Base-by-base conservation (phyloP, 192 early-diverging fungal species). In the Umbelopsis vinacea region DNA sequence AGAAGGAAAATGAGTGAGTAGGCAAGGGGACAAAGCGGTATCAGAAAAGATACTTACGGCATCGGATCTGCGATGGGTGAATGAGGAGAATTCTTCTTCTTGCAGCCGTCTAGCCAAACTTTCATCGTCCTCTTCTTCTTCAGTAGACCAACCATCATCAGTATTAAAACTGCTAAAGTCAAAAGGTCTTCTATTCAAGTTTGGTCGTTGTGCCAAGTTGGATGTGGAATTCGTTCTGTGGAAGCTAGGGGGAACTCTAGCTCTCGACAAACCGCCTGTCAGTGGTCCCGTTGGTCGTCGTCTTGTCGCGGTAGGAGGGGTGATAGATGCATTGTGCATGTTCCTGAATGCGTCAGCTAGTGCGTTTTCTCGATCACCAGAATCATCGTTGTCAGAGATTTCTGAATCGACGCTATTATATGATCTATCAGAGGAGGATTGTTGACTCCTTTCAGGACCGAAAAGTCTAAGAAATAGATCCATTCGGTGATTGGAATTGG, bases 281-380 rank as follows among this genome's bases (percentile, higher is more conserved):
- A 37, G 26, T 29, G 57, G 12, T 19, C 26, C 26, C 7, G 15
- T 63, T 12, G 57, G 19, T 63, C 17, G 24, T 12, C 29, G 26
- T 37, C 7, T 14, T n/a, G 6, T 29, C 29, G 29, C 19, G 15
- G 12, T 33, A 37, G 57, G 3, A 63, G 12, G 7, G 23, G n/a
- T 43, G 11, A 7, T 43, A 43, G 48, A 15, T 15, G 48, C 5
- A 21, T 50, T n/a, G 48, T 50, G 17, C 7, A 19, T 21, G n/a
- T 35, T 63, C 19, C 57, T 37, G 17, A 37, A 63, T 29, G 33
- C 57, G 7, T 63, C 57, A 2, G 24, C 57, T 38, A 63, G 14
- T 29, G 26, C 57, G 35, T 63, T 29, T 63, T 63, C 57, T 63
- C 57, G 57, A 63, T 63, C 57, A 63, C 26, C 57, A 19, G 29